These are phyloP conservation scores for Vitis vinifera DNA, from an alignment of 164 flowering plant species.

Conservation along the genomic window DNA sequence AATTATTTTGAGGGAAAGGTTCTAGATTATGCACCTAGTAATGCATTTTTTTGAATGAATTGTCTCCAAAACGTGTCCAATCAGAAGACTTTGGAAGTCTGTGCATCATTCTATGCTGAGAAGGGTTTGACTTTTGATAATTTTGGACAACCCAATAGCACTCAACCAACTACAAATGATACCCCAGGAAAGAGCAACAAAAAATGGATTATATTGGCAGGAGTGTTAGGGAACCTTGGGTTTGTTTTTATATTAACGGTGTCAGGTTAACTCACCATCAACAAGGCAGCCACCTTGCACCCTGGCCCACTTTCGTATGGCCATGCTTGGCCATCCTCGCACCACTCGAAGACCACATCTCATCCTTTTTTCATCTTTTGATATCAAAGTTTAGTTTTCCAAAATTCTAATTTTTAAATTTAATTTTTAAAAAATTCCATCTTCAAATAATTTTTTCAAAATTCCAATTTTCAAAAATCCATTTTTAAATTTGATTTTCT, in stretches of 20 bases:
- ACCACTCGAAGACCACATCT: too few species aligned
- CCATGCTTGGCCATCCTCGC: too few species aligned
- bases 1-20: conserved; percentile 51
- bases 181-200: conserved; percentile 31
- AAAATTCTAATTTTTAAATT: too few species aligned
- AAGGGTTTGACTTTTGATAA: conserved; percentile 64
- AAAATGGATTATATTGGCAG: conserved; percentile 48
- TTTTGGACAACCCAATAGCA: conserved; percentile 52
- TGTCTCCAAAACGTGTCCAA: conserved; percentile 59
- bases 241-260: conserved; percentile 19
- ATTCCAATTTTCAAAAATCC: too few species aligned
- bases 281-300: too few species aligned
- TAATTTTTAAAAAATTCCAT: too few species aligned
- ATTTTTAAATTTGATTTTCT: too few species aligned
- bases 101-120: conserved; percentile 56
- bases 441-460: too few species aligned
- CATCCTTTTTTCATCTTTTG: too few species aligned
- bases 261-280: too few species aligned
- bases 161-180: conserved; percentile 26
- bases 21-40: conserved; percentile 27
- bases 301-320: too few species aligned
- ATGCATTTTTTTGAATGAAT: conserved; percentile 49
- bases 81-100: conserved; percentile 58
- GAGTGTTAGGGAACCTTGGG: conserved; percentile 71
- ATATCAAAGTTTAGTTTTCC: too few species aligned